Base-by-base conservation (phyloP, 2,329 filamentous ascomycete species). In the Pyricularia sp. region DNA sequence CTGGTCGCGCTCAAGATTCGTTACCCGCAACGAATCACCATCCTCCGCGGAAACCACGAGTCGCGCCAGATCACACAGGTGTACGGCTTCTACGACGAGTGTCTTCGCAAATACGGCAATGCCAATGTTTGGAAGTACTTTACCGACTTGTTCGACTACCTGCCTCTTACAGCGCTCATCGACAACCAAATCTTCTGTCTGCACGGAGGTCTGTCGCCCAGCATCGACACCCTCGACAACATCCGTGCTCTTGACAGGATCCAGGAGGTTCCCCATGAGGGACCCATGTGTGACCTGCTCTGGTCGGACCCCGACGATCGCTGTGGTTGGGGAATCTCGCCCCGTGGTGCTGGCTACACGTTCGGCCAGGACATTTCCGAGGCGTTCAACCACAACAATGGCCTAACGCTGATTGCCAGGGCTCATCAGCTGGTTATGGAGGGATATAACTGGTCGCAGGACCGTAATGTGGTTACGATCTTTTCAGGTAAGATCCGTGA, bases 71-170 rank as follows among this genome's bases (percentile, higher is more conserved):
- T 99, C 77, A 99, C 94, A 60, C 93, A 97, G 78, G 94, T 99
- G 66, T 99, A 99, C 76, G 94, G 94, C 68, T 99, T 99, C 81
- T 99, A 99, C 81, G 94, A 97, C 76, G 94, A 99, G 78, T 99
- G 94, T 76, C 86, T 97, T 72, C 90, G 93, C 75, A 99, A 99
- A 81, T 99, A 99, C 76, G 94, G 94, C 76, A 97, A 97, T 74
- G 93, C 94, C 68, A 97, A 96, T 71, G 94, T 99, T 68, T 99
- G 94, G 94, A 97, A 97, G 82, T 97, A 91, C 76, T 99, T 96
- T 76, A 97, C 93, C 74, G 93, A 99, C 77, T 88, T 99, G 65
- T 99, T 99, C 79, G 94, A 99, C 80, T 99, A 94, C 80, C 90
- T 99, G 53, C 93, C 94, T 70, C 86, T 99, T 70, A 97, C 93